phyloP scores from a whole-genome alignment of 1,284 basidiomycete species.

The Ustilago cynodontis region DNA sequence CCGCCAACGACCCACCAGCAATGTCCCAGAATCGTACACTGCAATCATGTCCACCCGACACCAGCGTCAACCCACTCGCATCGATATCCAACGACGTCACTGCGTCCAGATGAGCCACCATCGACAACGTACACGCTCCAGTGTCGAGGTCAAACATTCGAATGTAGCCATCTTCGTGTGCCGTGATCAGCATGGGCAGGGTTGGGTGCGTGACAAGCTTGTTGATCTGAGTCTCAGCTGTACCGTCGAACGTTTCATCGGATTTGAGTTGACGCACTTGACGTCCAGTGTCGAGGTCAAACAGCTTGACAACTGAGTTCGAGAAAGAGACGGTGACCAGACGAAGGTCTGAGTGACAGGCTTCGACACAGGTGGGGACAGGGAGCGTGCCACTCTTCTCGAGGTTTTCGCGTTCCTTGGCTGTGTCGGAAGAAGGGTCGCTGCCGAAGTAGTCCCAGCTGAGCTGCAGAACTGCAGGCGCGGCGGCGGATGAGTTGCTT shows the following conservation, averaged over 20 bases:
- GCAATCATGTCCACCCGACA: conserved; percentile 92
- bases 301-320: conserved; percentile 89
- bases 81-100: conserved; percentile 92
- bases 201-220: conserved; percentile 90
- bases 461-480: conserved; percentile 69
- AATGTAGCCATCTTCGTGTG: conserved; percentile 93
- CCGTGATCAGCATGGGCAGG: conserved; percentile 86
- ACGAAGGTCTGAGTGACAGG: conserved; percentile 74
- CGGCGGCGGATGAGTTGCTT: conserved; percentile 8
- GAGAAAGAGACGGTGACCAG: conserved; percentile 81
- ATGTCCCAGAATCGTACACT: conserved; percentile 96
- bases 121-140: conserved; percentile 86
- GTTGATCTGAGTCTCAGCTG: conserved; percentile 83
- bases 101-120: conserved; percentile 89
- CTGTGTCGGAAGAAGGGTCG: conserved; percentile 70
- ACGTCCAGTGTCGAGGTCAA: conserved; percentile 86
- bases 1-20: conserved; percentile 71
- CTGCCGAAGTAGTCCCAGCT: conserved; percentile 79
- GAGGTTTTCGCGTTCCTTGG: conserved; percentile 71
- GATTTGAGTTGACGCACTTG: conserved; percentile 79
- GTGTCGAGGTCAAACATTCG: conserved; percentile 86
- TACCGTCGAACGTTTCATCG: conserved; percentile 76
- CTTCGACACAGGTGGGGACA: conserved; percentile 85
- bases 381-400: conserved; percentile 54
- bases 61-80: conserved; percentile 84